Conservation (phyloP, 2,329 filamentous ascomycete species). For the Aspergillus felis region DNA sequence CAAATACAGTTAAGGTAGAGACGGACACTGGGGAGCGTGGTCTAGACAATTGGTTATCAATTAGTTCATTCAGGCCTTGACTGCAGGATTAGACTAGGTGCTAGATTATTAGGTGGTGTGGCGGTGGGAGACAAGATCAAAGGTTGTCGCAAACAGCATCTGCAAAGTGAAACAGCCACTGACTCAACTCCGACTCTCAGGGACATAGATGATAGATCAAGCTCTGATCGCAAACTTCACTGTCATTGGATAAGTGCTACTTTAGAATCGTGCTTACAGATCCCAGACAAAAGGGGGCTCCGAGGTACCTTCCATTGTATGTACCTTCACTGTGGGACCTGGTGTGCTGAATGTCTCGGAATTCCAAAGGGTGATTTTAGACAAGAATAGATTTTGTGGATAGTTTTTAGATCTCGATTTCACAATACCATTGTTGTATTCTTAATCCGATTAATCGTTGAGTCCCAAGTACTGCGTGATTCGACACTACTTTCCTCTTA, state of each 20-base stretch:
- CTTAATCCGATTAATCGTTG: not conserved
- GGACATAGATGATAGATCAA: not conserved
- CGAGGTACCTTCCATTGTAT: no score
- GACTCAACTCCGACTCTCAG: not conserved
- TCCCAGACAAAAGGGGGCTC: not conserved
- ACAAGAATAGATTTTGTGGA: not conserved
- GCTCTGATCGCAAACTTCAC: not conserved
- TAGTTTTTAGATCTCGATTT: not conserved
- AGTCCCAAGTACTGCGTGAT: not conserved
- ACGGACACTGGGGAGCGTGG: not conserved
- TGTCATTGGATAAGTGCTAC: not conserved
- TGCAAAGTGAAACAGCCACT: not conserved
- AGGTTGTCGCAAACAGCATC: not conserved
- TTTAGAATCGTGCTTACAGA: not conserved
- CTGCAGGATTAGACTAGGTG: no score
- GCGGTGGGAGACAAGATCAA: not conserved
- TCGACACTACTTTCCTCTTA: not conserved
- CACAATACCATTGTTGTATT: not conserved
- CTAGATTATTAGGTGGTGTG: not conserved
- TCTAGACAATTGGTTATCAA: not conserved
- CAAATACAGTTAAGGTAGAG: no score
- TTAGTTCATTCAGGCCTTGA: no score
- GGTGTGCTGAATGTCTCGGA: not conserved
- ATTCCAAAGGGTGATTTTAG: not conserved
- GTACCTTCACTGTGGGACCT: no score